Conservation (phyloP, 2,329 filamentous ascomycete genomes). For the Fusarium sp. region DNA sequence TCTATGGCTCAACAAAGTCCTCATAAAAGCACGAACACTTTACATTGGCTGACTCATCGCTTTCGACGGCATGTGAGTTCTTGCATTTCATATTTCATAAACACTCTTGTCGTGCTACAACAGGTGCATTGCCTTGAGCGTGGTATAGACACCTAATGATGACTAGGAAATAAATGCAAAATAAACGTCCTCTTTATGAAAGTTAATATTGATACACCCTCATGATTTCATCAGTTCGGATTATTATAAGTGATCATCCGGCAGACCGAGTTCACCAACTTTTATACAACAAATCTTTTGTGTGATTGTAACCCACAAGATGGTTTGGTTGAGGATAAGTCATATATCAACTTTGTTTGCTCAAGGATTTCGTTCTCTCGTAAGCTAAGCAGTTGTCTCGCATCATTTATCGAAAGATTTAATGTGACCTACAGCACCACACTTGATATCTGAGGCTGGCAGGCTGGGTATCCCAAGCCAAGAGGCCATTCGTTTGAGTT, state of each 20-base stretch:
- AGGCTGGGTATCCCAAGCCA: slow-evolving; percentile 2
- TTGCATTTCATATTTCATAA: background rate
- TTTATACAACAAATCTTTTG: too few species aligned
- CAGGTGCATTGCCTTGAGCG: background rate
- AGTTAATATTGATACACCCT: background rate
- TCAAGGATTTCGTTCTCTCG: background rate
- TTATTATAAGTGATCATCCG: background rate
- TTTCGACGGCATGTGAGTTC: background rate
- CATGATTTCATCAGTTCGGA: background rate
- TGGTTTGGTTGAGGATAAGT: background rate
- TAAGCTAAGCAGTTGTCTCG: background rate
- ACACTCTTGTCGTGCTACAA: background rate
- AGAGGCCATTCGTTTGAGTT: slow-evolving; percentile 14
- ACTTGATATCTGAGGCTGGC: background rate
- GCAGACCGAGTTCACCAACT: background rate
- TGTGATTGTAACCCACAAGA: background rate
- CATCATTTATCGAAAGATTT: background rate
- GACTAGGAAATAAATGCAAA: background rate
- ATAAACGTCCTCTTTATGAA: background rate
- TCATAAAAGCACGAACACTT: background rate
- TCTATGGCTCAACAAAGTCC: background rate
- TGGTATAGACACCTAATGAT: background rate
- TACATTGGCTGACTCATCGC: background rate
- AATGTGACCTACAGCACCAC: background rate
- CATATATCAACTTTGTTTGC: background rate